Conservation (phyloP, 495 filamentous ascomycete genomes). For the Xanthoparmelia taractica region DNA sequence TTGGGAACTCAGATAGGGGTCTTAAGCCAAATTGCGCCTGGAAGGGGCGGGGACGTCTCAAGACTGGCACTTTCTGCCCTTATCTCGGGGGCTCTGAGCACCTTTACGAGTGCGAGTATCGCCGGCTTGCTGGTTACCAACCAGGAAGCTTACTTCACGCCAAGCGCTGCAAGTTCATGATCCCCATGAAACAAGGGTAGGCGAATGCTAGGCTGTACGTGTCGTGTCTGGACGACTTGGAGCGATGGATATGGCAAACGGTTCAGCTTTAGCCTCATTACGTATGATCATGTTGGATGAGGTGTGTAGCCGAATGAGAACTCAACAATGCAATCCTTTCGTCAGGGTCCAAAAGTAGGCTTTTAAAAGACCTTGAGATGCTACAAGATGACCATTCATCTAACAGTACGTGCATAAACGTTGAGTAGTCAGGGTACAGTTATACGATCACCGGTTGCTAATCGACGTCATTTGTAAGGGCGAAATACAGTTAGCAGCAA, state of each 20-base stretch:
- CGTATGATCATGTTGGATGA: neutral
- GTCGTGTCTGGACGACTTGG: neutral
- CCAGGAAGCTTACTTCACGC: conserved; percentile 32
- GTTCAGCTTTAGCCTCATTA: neutral
- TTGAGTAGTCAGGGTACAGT: neutral
- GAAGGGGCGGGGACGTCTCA: conserved; percentile 64
- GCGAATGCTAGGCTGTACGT: neutral
- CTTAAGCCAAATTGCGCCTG: conserved; percentile 68
- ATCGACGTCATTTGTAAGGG: neutral
- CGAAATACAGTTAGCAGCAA: neutral
- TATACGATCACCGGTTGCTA: neutral
- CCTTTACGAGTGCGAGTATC: conserved; percentile 72
- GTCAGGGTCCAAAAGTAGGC: neutral
- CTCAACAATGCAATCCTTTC: neutral
- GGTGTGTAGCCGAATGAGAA: neutral
- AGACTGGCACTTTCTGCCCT: conserved; percentile 70
- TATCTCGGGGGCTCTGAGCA: conserved; percentile 68
- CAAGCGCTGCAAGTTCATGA: conserved; percentile 18
- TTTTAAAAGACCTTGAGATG: neutral
- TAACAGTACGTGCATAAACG: neutral
- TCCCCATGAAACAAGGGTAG: neutral
- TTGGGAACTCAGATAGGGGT: conserved; percentile 84
- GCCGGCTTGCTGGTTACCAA: conserved; percentile 67
- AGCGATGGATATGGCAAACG: neutral
- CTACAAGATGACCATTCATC: neutral